Conservation (phyloP, 129 eudicot species). For the Centrapalus pauciflorus region DNA sequence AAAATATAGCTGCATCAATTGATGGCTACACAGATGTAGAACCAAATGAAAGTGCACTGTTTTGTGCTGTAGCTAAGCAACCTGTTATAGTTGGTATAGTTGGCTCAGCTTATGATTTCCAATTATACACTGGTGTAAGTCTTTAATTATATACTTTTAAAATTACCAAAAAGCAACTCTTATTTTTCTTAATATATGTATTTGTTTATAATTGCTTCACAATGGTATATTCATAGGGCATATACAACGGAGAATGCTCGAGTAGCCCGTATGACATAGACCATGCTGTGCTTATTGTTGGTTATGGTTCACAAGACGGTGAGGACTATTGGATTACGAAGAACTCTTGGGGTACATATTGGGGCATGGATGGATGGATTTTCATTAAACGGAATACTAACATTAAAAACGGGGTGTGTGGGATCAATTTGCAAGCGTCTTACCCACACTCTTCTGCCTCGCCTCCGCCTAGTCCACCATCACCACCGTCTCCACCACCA, state of each 20-base stretch:
- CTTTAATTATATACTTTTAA: not conserved
- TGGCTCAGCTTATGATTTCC: conserved; percentile 38
- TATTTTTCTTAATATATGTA: too few species aligned
- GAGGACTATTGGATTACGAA: conserved; percentile 66
- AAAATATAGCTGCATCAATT: conserved; percentile 21
- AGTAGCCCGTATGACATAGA: conserved; percentile 32
- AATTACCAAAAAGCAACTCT: not conserved
- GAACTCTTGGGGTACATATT: conserved; percentile 61
- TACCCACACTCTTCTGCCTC: conserved; percentile 43
- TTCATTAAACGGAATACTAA: conserved; percentile 35
- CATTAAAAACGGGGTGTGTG: conserved; percentile 48
- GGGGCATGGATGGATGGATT: conserved; percentile 65
- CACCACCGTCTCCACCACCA: conserved; percentile 39
- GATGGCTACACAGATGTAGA: conserved; percentile 38
- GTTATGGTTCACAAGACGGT: conserved; percentile 47
- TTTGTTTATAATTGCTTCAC: too few species aligned
- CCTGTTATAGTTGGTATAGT: conserved; percentile 42
- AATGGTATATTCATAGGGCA: too few species aligned
- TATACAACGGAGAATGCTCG: conserved; percentile 57
- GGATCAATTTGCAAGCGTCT: conserved; percentile 46
- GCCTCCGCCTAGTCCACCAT: conserved; percentile 31
- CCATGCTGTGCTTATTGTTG: conserved; percentile 61
- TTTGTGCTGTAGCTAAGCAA: conserved; percentile 39
- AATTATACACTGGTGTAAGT: conserved; percentile 42
- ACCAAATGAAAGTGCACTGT: conserved; percentile 29